phyloP scores from a whole-genome alignment of 768 basidiomycete species.

The Cyclocybe aegerita region DNA sequence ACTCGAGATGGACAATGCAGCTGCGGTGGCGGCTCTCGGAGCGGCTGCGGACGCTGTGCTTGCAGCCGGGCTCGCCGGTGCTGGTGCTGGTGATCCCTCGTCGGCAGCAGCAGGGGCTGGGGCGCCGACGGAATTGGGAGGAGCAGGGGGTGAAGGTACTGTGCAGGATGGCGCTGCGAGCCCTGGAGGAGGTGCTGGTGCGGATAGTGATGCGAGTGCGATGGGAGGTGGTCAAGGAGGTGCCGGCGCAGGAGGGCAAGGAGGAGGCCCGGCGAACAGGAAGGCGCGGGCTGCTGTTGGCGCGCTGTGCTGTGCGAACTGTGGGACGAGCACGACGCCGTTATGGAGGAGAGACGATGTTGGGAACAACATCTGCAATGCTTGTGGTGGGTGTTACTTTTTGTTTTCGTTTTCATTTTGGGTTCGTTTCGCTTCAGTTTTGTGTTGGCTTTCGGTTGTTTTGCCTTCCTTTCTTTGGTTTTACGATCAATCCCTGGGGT shows the following conservation, averaged over 20 bases:
- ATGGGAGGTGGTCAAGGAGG: slow-evolving; percentile 16
- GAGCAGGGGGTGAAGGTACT: slow-evolving; percentile 3
- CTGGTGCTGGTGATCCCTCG: slow-evolving; percentile 1
- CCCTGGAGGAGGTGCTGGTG: slow-evolving; percentile 13
- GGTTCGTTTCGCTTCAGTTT: slow-evolving; percentile 17
- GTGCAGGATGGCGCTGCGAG: slow-evolving; percentile 19
- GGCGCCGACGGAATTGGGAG: slow-evolving; percentile 1
- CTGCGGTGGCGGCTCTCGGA: slow-evolving; percentile 21
- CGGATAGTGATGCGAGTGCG: slow-evolving; percentile 30
- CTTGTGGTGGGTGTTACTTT: slow-evolving; percentile 74
- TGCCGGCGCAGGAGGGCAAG: slow-evolving; percentile 23
- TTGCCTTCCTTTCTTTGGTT: slow-evolving; percentile 29
- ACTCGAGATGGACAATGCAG: slow-evolving; percentile 37
- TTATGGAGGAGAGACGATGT: slow-evolving; percentile 89
- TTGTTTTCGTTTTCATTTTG: slow-evolving; percentile 8
- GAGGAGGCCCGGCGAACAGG: slow-evolving; percentile 19
- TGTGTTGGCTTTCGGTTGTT: slow-evolving; percentile 40
- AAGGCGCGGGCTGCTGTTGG: slow-evolving; percentile 52
- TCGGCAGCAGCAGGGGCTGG: slow-evolving; percentile 2
- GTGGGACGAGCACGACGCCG: slow-evolving; percentile 87
- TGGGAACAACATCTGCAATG: slow-evolving; percentile 93
- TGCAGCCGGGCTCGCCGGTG: slow-evolving; percentile 14
- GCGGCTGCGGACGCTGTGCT: slow-evolving; percentile 11
- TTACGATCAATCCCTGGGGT: too few species aligned
- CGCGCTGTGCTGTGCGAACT: slow-evolving; percentile 83